phyloP scores from a whole-genome alignment of 352 stramenopile species.

The Salisapilia sapeloensis region DNA sequence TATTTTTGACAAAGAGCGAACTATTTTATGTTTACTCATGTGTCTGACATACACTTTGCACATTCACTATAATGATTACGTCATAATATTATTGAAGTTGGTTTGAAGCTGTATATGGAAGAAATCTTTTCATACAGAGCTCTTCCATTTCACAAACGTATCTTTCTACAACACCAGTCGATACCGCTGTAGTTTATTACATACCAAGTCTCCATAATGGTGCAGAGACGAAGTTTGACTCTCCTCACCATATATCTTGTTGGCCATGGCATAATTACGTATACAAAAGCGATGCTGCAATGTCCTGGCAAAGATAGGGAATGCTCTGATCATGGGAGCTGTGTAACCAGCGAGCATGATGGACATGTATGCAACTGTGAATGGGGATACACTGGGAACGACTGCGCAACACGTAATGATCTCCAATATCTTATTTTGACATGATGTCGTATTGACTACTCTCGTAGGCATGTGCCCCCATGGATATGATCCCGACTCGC shows the following conservation, averaged over 20 bases:
- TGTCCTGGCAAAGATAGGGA: conserved; percentile 43
- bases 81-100: too few relatives aligned
- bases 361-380: conserved; percentile 66
- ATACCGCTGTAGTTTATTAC: not conserved
- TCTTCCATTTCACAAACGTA: too few relatives aligned
- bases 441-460: not conserved
- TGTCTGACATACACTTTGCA: too few relatives aligned
- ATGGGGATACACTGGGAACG: conserved; percentile 37
- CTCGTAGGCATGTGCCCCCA: conserved; percentile 52
- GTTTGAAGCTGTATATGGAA: too few relatives aligned
- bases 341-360: conserved; percentile 38
- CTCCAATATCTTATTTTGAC: not conserved
- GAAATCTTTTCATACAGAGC: too few relatives aligned
- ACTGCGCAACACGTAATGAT: conserved; percentile 43
- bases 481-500: conserved; percentile 27
- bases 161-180: conserved; percentile 3
- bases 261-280: conserved; percentile 9
- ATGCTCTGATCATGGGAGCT: conserved; percentile 50
- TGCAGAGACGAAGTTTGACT: not conserved
- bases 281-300: too few relatives aligned
- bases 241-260: conserved; percentile 2
- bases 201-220: conserved; percentile 2
- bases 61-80: too few relatives aligned
- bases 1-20: too few relatives aligned
- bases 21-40: too few relatives aligned